Percentiles rank a stretch among this genome's conserved stretches.
Conservation (phyloP, 2,329 filamentous ascomycete species). For the Colletotrichum orchidophilum region DNA sequence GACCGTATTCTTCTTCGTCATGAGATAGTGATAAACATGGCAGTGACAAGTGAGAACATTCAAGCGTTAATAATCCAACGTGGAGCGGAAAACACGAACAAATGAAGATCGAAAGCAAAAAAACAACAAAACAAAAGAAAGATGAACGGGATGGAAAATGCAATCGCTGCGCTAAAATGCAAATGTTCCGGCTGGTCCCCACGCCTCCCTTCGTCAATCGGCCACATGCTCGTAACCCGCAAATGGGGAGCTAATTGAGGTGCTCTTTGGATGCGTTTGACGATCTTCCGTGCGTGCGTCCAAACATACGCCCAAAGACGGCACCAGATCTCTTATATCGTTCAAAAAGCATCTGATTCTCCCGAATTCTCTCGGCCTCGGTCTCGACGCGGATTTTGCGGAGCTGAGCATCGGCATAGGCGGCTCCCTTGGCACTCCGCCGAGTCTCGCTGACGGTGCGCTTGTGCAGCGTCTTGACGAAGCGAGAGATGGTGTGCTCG, state of each 20-base stretch:
- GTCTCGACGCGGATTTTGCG: slow-evolving; percentile 26
- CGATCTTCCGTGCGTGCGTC: background rate
- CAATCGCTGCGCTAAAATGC: slow-evolving; percentile 3
- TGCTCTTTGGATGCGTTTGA: background rate
- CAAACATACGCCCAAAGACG: slow-evolving; percentile 36
- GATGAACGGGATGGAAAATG: background rate
- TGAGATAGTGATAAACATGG: background rate
- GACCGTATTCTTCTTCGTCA: slow-evolving; percentile 1
- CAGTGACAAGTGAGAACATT: background rate
- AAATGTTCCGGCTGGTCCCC: background rate
- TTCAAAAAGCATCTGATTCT: slow-evolving; percentile 23
- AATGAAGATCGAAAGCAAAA: slow-evolving; percentile 5
- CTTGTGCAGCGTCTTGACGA: slow-evolving; percentile 32
- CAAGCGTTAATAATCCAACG: background rate
- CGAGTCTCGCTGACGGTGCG: slow-evolving; percentile 27
- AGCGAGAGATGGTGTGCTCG: slow-evolving; percentile 28
- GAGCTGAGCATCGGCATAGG: slow-evolving; percentile 28
- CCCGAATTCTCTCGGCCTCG: slow-evolving; percentile 20
- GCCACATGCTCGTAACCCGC: background rate
- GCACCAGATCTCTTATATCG: slow-evolving; percentile 28
- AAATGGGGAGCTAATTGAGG: background rate
- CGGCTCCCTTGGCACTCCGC: slow-evolving; percentile 26
- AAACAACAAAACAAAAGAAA: slow-evolving; percentile 18
- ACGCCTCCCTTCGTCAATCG: background rate
- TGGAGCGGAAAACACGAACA: background rate